Conservation (phyloP, 2,329 filamentous ascomycete genomes). For the Aspergillus arachidicola region DNA sequence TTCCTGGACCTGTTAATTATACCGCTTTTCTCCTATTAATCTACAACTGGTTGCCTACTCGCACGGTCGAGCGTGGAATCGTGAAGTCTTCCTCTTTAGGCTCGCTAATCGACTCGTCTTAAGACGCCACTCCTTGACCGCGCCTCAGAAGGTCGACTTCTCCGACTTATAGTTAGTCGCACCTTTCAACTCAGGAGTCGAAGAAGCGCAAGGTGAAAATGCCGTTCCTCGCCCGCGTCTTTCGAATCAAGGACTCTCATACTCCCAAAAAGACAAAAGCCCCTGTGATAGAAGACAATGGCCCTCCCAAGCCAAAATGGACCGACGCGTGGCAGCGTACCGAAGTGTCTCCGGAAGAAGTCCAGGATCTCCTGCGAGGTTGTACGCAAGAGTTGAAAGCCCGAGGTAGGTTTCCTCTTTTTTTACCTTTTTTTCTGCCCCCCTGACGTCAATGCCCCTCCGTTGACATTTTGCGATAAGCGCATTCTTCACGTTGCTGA, state of each 20-base stretch:
- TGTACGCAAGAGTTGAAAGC: slow-evolving; percentile 93
- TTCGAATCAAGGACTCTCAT: slow-evolving; percentile 75
- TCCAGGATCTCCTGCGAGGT: slow-evolving; percentile 80
- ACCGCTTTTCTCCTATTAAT: background rate
- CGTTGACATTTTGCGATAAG: slow-evolving; percentile 23
- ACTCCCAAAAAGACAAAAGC: slow-evolving; percentile 63
- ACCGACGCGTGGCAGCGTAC: slow-evolving; percentile 84
- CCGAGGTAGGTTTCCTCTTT: slow-evolving; percentile 67
- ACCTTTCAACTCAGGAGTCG: slow-evolving; percentile 17
- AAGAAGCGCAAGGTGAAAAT: slow-evolving; percentile 38
- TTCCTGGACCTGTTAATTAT: slow-evolving; percentile 5
- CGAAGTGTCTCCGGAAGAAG: slow-evolving; percentile 83
- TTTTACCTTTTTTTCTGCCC: background rate
- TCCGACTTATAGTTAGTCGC: slow-evolving; percentile 16
- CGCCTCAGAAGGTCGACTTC: background rate
- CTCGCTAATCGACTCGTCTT: slow-evolving; percentile 4
- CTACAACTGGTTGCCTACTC: slow-evolving; percentile 3
- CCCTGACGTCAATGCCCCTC: slow-evolving; percentile 15
- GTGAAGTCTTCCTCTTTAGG: slow-evolving; percentile 2
- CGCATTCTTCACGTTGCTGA: slow-evolving; percentile 35
- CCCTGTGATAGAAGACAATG: slow-evolving; percentile 53
- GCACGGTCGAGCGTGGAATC: slow-evolving; percentile 15
- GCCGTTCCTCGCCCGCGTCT: slow-evolving; percentile 62
- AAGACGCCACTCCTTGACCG: slow-evolving; percentile 1
- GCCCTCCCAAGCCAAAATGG: slow-evolving; percentile 74